Conservation (phyloP, 768 basidiomycete species). For the Suillus variegatus region DNA sequence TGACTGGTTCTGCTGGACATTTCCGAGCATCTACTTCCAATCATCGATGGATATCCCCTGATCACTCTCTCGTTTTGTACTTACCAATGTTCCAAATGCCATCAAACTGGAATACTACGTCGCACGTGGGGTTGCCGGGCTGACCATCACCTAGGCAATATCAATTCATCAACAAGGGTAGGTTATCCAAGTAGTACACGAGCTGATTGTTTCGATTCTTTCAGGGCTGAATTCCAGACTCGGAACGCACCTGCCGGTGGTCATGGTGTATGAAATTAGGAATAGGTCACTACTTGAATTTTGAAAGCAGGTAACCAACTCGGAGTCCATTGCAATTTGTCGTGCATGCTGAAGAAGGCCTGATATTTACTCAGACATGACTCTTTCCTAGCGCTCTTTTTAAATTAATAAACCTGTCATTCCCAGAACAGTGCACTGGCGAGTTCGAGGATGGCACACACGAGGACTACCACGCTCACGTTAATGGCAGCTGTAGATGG, state of each 20-base stretch:
- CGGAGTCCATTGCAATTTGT: conserved; percentile 13
- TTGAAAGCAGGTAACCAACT: conserved; percentile 40
- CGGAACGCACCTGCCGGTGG: conserved; percentile 30
- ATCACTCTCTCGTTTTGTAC: conserved; percentile 2
- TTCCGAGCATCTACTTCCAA: background rate
- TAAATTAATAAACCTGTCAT: background rate
- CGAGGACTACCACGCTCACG: too few species aligned
- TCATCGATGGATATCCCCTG: conserved; percentile 7
- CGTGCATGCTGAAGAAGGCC: conserved; percentile 46
- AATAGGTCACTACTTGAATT: conserved; percentile 44
- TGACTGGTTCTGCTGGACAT: background rate
- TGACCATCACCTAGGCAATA: conserved; percentile 43
- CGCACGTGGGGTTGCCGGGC: conserved; percentile 35
- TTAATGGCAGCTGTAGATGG: too few species aligned
- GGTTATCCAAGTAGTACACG: background rate
- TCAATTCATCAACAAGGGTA: conserved; percentile 46
- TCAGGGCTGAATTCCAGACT: conserved; percentile 43
- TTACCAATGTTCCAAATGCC: conserved; percentile 32
- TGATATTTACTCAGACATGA: conserved; percentile 34
- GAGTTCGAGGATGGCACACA: too few species aligned
- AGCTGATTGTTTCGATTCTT: background rate
- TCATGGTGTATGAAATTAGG: conserved; percentile 46
- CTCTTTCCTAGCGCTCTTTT: background rate
- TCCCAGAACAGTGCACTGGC: too few species aligned
- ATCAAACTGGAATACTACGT: too few species aligned